Conservation (phyloP, 1,139 yeast genomes). For the Lodderomyces margitis region DNA sequence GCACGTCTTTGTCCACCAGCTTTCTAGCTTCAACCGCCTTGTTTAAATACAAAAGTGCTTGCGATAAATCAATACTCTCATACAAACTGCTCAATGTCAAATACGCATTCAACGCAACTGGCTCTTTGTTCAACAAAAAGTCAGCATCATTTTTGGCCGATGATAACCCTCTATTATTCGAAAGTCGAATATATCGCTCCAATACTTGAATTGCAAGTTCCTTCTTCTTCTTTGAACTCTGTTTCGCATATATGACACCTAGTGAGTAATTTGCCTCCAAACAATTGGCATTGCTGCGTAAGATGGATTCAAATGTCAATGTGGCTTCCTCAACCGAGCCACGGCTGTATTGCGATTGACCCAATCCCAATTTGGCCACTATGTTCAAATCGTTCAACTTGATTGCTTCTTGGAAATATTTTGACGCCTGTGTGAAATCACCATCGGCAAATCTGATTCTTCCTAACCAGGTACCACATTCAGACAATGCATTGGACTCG, state of each 20-base stretch:
- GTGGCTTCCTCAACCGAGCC: conserved; percentile 80
- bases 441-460: conserved; percentile 62
- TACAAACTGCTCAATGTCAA: conserved; percentile 64
- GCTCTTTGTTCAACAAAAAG: conserved; percentile 48
- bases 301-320: conserved; percentile 74
- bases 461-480: conserved; percentile 83
- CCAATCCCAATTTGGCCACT: conserved; percentile 77
- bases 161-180: conserved; percentile 44
- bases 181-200: conserved; percentile 69
- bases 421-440: conserved; percentile 68
- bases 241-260: conserved; percentile 67
- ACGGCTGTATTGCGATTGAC: conserved; percentile 78
- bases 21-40: conserved; percentile 57
- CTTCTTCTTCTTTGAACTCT: conserved; percentile 33
- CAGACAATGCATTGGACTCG: conserved; percentile 54
- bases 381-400: conserved; percentile 60
- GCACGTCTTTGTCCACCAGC: conserved; percentile 47
- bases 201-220: conserved; percentile 62
- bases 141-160: conserved; percentile 24
- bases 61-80: conserved; percentile 60
- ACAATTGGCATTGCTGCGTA: conserved; percentile 65
- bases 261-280: conserved; percentile 74
- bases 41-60: conserved; percentile 54
- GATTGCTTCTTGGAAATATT: conserved; percentile 69
- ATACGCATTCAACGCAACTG: conserved; percentile 67